Percentiles rank a stretch among this genome's conserved stretches.
Conservation (phyloP, 352 stramenopile genomes). For the Peronospora farinosa region DNA sequence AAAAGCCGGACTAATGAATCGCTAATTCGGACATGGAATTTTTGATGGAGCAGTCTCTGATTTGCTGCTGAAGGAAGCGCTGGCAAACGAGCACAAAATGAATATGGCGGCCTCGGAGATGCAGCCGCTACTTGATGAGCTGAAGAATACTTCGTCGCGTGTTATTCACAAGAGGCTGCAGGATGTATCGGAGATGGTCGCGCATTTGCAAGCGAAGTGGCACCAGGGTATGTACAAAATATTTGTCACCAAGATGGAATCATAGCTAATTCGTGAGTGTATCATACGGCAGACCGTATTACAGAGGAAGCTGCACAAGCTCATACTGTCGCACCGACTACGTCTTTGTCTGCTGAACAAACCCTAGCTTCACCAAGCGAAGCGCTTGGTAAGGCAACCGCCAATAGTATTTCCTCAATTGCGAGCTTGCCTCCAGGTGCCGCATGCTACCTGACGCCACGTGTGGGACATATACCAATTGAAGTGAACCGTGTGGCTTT, state of each 20-base stretch:
- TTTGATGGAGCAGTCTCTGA: conserved; percentile 8
- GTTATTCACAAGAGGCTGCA: conserved; percentile 72
- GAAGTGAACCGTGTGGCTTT: conserved; percentile 12
- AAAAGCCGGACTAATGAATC: not conserved
- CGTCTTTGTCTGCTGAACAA: conserved; percentile 24
- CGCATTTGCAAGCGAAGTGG: conserved; percentile 65
- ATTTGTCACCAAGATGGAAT: not conserved
- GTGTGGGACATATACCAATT: conserved; percentile 16
- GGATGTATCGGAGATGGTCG: conserved; percentile 70
- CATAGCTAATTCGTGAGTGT: conserved; percentile 9
- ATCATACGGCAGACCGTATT: conserved; percentile 21
- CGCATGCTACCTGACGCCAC: conserved; percentile 30
- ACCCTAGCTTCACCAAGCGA: conserved; percentile 11
- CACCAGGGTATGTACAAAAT: conserved; percentile 39
- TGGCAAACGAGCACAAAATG: conserved; percentile 55
- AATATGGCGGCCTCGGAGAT: conserved; percentile 54
- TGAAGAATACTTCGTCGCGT: conserved; percentile 47
- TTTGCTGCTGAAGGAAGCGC: conserved; percentile 34
- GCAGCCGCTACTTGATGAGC: conserved; percentile 51
- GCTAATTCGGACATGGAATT: not conserved
- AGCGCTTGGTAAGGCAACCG: conserved; percentile 8
- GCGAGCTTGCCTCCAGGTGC: conserved; percentile 24
- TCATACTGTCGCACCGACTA: conserved; percentile 14
- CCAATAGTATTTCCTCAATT: conserved; percentile 21
- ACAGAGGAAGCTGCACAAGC: conserved; percentile 27